These are phyloP conservation scores for Aspergillus sojae DNA, from an alignment of 2,329 filamentous ascomycete species.

Conservation along the genomic window DNA sequence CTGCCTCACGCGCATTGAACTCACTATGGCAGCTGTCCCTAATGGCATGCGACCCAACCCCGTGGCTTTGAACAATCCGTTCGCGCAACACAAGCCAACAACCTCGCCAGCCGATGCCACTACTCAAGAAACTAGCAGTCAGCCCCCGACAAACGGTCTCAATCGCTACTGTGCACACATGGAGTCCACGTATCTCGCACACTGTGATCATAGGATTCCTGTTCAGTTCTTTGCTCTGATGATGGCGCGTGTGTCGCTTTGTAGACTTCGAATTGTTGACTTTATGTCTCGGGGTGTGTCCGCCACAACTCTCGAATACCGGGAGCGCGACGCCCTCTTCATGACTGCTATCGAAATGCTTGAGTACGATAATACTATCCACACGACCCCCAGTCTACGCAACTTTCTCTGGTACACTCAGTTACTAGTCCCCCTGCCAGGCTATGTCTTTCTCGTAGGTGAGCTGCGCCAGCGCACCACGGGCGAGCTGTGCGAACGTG, in stretches of 20 bases:
- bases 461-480: background rate
- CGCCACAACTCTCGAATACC: background rate
- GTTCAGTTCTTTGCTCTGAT: slow-evolving; percentile 62
- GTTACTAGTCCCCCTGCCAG: background rate
- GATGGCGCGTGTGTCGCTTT: slow-evolving; percentile 59
- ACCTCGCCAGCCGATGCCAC: background rate
- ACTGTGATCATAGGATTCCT: slow-evolving; percentile 62
- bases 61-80: slow-evolving; percentile 21
- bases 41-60: slow-evolving; percentile 9
- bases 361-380: background rate
- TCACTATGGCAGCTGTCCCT: slow-evolving; percentile 12
- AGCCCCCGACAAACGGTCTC: slow-evolving; percentile 36
- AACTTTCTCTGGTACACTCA: background rate
- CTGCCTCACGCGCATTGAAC: slow-evolving; percentile 31
- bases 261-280: slow-evolving; percentile 33
- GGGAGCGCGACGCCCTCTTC: background rate
- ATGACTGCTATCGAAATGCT: background rate
- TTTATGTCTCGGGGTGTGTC: background rate
- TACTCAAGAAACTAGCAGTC: background rate
- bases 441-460: background rate
- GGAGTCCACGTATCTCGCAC: slow-evolving; percentile 58
- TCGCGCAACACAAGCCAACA: background rate
- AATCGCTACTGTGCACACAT: slow-evolving; percentile 51
- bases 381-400: background rate
- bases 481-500: background rate